Percentiles rank a stretch among this genome's conserved stretches.
phyloP scores from a whole-genome alignment of 1,139 yeast genomes.

The Zygoascus sp. region DNA sequence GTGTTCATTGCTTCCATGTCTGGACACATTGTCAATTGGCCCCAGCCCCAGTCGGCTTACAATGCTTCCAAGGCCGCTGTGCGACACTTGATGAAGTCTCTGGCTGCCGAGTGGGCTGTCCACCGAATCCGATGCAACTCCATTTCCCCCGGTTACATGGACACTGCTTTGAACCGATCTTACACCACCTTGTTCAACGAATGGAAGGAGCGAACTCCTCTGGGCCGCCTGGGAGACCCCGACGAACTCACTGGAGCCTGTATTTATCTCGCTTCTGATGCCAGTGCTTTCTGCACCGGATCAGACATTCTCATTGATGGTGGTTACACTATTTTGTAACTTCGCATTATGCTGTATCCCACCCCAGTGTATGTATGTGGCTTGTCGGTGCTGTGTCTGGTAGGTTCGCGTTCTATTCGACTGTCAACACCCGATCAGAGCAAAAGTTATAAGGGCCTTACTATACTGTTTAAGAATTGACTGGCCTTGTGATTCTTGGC shows the following conservation, averaged over 20 bases:
- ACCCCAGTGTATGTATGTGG: too few relatives aligned
- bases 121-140: slow-evolving; percentile 51
- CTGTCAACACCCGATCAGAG: too few relatives aligned
- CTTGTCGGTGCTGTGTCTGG: too few relatives aligned
- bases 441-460: too few relatives aligned
- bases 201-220: slow-evolving; percentile 59
- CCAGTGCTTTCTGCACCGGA: slow-evolving; percentile 63
- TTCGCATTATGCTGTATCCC: too few relatives aligned
- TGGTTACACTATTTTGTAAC: slow-evolving; percentile 49
- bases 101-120: slow-evolving; percentile 57
- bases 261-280: slow-evolving; percentile 60
- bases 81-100: slow-evolving; percentile 49
- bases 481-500: too few relatives aligned
- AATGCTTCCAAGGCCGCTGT: slow-evolving; percentile 63
- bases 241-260: slow-evolving; percentile 68
- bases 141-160: slow-evolving; percentile 56
- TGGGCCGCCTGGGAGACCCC: slow-evolving; percentile 63
- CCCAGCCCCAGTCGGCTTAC: slow-evolving; percentile 66
- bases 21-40: slow-evolving; percentile 76
- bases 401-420: too few relatives aligned
- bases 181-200: slow-evolving; percentile 46
- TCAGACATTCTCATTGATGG: slow-evolving; percentile 64
- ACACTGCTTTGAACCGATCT: slow-evolving; percentile 51
- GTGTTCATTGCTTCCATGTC: slow-evolving; percentile 78
- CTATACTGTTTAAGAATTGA: too few relatives aligned